Base-by-base conservation (phyloP, 352 stramenopile species). In the Phytophthora megakarya region DNA sequence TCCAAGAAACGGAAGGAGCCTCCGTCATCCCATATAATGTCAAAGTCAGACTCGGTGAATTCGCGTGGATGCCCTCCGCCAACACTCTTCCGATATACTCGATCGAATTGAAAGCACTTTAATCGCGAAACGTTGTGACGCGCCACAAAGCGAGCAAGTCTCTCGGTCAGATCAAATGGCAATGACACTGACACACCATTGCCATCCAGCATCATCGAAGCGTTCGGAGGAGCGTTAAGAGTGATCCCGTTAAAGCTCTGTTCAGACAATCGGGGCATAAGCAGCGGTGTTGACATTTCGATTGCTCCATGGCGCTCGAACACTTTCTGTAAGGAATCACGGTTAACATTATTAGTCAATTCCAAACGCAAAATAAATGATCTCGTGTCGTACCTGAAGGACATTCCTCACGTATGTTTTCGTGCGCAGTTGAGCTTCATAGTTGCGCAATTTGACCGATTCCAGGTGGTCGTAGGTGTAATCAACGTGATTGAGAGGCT, bases 401-500 rank as follows among this genome's bases (percentile, higher is more conserved):
- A 84, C 63, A 13, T 71, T 78, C 61, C 90, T 86, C 22, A 96
- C 82, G 59, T 83, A 86, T 8, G 80, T 84, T 49, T 81, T 81
- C 10, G 83, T 74, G 6, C 81, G 85, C 13, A 92, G 56, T 44
- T 94, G 83, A 26, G 70, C 56, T 47, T 88, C 75, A 32, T 92
- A 91, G 22, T 47, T 78, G 42, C 78, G 73, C 76, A 90, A 84
- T 62, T 94, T 94, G 46, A 92, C 71, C 1, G 83, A 89, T 49
- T 96, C 84, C 23, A 93, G 22, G 39, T 92, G 80, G 39, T 96
- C 87, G 51, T 93, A 96, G 26, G 87, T 96, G 65, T 95, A 95
- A 60, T 96, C 83, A 37, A 93, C 80, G 46, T 96, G 87, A 33
- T 72, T 88, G 25, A 89, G 78, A 7, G 84, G 86, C 38, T 92